phyloP scores from a whole-genome alignment of 192 early-diverging fungal species.

The Cetraspora pellucida region DNA sequence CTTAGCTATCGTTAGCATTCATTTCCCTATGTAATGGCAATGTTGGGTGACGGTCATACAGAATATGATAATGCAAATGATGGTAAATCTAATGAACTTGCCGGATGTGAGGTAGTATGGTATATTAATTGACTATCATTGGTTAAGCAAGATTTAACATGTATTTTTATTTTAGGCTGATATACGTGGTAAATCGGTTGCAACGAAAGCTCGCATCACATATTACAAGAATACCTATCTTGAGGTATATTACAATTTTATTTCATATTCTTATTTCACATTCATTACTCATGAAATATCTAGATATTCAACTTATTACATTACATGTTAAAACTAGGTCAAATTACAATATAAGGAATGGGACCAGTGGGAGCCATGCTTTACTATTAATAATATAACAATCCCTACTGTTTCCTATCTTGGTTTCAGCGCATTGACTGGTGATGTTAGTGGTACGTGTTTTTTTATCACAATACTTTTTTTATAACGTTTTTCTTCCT shows the following conservation, averaged over 20 bases:
- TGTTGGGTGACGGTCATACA: conserved; percentile 90
- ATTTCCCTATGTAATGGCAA: conserved; percentile 90
- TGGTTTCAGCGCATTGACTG: conserved; percentile 91
- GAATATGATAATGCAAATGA: conserved; percentile 85
- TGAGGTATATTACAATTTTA: conserved; percentile 9
- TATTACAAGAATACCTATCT: conserved; percentile 66
- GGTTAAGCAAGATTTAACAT: neutral
- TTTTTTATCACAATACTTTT: neutral
- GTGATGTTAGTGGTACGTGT: conserved; percentile 78
- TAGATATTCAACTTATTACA: neutral
- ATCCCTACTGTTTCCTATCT: conserved; percentile 80
- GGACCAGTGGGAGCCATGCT: conserved; percentile 83
- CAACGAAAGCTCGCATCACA: conserved; percentile 68
- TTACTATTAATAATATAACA: conserved; percentile 74
- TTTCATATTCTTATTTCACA: neutral
- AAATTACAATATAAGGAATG: conserved; percentile 49
- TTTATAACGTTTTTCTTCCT: neutral
- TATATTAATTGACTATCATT: neutral
- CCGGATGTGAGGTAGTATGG: conserved; percentile 58
- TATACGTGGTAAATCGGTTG: conserved; percentile 68
- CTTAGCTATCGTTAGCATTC: conserved; percentile 45
- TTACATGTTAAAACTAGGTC: conserved; percentile 35
- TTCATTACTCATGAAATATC: neutral
- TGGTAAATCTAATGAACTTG: conserved; percentile 68
- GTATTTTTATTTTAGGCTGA: conserved; percentile 51